Evolutionary conservation across 257 asterid species (phyloP).

Genomic region (Przewalskia tangutica): DNA sequence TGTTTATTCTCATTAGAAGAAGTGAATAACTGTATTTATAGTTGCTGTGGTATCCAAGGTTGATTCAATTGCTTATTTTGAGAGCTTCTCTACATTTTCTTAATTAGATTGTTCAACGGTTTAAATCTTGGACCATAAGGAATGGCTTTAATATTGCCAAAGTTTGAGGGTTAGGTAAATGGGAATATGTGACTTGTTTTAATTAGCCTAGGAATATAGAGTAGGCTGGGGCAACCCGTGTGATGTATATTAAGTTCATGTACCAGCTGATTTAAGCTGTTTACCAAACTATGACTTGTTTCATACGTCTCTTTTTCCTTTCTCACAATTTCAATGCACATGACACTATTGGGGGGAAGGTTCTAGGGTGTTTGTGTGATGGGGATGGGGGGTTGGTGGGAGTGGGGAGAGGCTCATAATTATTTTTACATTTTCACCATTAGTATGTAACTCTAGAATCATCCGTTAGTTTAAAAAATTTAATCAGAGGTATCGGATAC

Average conservation of each 20-base stretch:
- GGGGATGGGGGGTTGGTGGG: too few relatives aligned
- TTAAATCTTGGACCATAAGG: not conserved
- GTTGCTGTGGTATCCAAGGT: not conserved
- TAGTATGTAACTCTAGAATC: not conserved
- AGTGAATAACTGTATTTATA: not conserved
- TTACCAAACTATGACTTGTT: not conserved
- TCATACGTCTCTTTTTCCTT: not conserved
- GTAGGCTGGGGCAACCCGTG: conserved; percentile 11
- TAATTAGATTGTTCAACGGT: not conserved
- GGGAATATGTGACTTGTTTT: conserved; percentile 13
- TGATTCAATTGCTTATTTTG: not conserved
- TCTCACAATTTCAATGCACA: not conserved
- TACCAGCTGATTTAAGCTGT: not conserved
- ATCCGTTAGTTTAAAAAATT: not conserved
- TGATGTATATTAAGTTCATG: not conserved
- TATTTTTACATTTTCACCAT: not conserved
- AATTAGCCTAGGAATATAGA: not conserved
- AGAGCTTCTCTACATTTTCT: not conserved
- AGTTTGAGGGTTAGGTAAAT: not conserved
- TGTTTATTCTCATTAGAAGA: not conserved
- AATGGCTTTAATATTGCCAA: not conserved
- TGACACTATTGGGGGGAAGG: not conserved
- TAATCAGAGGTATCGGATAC: too few relatives aligned
- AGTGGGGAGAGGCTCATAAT: not conserved
- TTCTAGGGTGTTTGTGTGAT: too few relatives aligned